These are phyloP conservation scores for Chrysanthemum seticuspe DNA, from an alignment of 129 eudicot species.

Conservation along the genomic window DNA sequence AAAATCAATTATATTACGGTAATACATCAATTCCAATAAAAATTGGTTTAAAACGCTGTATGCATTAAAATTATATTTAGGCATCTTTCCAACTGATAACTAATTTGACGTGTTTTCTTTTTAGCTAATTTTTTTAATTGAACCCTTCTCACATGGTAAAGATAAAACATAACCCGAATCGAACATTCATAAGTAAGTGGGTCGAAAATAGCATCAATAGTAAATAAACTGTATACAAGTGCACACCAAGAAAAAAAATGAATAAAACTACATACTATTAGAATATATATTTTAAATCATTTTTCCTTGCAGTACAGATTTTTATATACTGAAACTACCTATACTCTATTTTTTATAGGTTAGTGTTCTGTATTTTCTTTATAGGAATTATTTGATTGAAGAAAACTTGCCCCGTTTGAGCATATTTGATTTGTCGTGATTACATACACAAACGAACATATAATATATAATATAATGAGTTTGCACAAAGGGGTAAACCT, in stretches of 20 bases:
- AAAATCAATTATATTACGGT: neutral
- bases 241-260: neutral
- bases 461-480: constrained; percentile 7
- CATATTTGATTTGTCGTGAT: neutral
- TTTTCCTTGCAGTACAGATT: too few relatives aligned
- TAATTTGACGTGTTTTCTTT: neutral
- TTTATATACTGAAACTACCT: too few relatives aligned
- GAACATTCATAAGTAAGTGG: neutral
- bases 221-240: neutral
- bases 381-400: neutral
- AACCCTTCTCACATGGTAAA: neutral
- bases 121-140: neutral
- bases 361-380: neutral
- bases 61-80: neutral
- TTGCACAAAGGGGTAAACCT: neutral
- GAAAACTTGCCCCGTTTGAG: neutral
- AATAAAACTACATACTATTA: neutral
- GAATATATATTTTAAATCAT: too few relatives aligned
- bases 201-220: neutral
- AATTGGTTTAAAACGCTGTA: neutral
- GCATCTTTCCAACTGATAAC: neutral
- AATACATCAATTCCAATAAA: neutral
- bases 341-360: neutral
- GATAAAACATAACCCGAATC: too few relatives aligned
- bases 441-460: neutral